Conservation (phyloP, 1,284 basidiomycete species). For the Rhodofomes roseus region DNA sequence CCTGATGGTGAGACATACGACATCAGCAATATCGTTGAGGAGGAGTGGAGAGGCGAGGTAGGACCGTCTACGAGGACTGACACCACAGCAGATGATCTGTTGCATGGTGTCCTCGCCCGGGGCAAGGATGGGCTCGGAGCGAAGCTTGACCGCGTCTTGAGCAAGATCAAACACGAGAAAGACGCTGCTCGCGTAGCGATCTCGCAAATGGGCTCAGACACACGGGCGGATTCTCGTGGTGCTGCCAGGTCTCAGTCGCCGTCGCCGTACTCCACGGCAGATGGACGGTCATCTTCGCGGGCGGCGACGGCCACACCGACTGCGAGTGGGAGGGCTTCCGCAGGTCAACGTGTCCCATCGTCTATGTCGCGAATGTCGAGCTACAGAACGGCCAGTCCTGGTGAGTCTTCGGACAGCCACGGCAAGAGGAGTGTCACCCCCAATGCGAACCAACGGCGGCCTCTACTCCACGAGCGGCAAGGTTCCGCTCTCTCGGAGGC, state of each 20-base stretch:
- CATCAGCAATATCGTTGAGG: constrained; percentile 88
- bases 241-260: constrained; percentile 40
- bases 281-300: constrained; percentile 23
- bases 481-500: constrained; percentile 62
- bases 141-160: constrained; percentile 75
- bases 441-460: constrained; percentile 15
- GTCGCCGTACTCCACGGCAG: constrained; percentile 58
- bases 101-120: constrained; percentile 58
- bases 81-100: constrained; percentile 50
- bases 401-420: constrained; percentile 18
- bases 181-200: constrained; percentile 20
- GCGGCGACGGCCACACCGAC: constrained; percentile 24
- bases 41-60: constrained; percentile 64
- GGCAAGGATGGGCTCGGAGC: constrained; percentile 60
- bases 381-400: constrained; percentile 28
- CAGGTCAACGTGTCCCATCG: constrained; percentile 27
- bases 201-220: constrained; percentile 18
- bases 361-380: constrained; percentile 23
- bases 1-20: constrained; percentile 82
- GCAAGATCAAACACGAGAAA: constrained; percentile 62
- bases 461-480: constrained; percentile 40
- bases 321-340: constrained; percentile 16
- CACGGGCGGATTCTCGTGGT: constrained; percentile 25
- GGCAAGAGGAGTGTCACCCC: constrained; percentile 24
- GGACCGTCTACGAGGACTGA: constrained; percentile 27